Evolutionary conservation across 345 rosid genomes (phyloP), one percentile per base, ranked within the genome.

Genomic region (Rhizophora mangle): DNA sequence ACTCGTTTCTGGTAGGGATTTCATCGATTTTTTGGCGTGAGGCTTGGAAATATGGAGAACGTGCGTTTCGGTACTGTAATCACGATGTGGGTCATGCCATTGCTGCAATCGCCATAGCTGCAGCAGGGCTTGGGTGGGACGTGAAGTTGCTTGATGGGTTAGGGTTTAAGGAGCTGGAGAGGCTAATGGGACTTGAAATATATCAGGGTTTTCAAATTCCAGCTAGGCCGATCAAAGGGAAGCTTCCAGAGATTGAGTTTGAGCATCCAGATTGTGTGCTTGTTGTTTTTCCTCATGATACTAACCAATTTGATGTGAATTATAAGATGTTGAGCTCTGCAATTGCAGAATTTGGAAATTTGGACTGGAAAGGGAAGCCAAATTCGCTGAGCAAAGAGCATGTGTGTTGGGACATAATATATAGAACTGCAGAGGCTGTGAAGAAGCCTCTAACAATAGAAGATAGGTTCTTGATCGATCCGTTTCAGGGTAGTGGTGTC

Each of bases 41-140:
- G 78, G 98, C 96, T 4, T 92, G 98, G 98, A 90, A 92, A 78
- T 92, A 92, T 64, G 98, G 98, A 2, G 96, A 92, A 59, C 84
- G 98, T 1, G 96, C 95, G 18, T 86, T 90, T 71, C 69, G 95
- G 61, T 90, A 92, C 81, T 92, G 93, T 37, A 92, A 90, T 69
- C 98, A 92, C 64, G 98, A 89, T 60, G 91, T 90, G 18, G 98
- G 98, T 16, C 98, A 92, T 69, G 95, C 95, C 16, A 74, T 92
- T 56, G 94, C 85, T 1, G 89, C 98, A 39, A 68, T 90, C 67
- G 37, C 96, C 20, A 72, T 90, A 61, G 95, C 98, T 3, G 96
- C 98, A 0, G 95, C 90, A 0, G 85, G 70, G 36, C 96, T 92
- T 1, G 96, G 98, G 15, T 92, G 98, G 98, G 96, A 92, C 60